Evolutionary conservation across 2,329 filamentous ascomycete genomes (phyloP).

Genomic region (Calonectria pseudoreteaudii): DNA sequence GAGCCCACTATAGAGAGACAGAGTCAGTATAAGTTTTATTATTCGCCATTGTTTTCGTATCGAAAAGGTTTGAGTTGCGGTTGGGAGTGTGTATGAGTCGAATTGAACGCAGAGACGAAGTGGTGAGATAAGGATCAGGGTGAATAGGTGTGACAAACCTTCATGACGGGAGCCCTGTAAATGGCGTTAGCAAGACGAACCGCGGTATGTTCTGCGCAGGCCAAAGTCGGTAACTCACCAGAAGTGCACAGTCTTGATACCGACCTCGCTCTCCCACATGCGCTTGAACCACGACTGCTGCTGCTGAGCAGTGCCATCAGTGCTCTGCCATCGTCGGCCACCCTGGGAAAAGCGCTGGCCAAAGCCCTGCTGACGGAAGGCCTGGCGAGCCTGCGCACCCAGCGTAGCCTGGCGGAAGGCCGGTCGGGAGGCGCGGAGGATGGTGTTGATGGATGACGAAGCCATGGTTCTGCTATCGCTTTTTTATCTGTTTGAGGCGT

Average conservation of each 20-base stretch:
- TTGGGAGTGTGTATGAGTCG: background rate
- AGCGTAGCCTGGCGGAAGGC: slow-evolving; percentile 66
- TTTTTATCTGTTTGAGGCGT: background rate
- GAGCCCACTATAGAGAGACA: slow-evolving; percentile 75
- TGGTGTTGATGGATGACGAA: slow-evolving; percentile 56
- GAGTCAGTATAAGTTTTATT: slow-evolving; percentile 24
- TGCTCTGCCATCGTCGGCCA: slow-evolving; percentile 75
- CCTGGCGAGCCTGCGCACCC: slow-evolving; percentile 65
- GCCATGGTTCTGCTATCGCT: background rate
- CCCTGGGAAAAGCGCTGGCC: slow-evolving; percentile 55
- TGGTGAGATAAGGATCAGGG: background rate
- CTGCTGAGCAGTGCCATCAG: slow-evolving; percentile 62
- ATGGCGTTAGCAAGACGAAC: slow-evolving; percentile 35
- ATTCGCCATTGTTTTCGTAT: background rate
- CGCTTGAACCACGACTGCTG: slow-evolving; percentile 73
- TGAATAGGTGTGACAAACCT: slow-evolving; percentile 51
- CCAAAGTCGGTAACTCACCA: slow-evolving; percentile 69
- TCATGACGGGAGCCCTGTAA: slow-evolving; percentile 91
- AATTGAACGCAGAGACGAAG: background rate
- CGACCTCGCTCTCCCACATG: slow-evolving; percentile 86
- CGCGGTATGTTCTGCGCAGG: background rate
- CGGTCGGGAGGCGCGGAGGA: slow-evolving; percentile 68
- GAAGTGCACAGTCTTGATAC: slow-evolving; percentile 96
- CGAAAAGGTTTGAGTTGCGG: background rate
- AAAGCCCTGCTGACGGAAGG: slow-evolving; percentile 60